phyloP scores from a whole-genome alignment of 2,329 filamentous ascomycete species.

The Escovopsis sp. region DNA sequence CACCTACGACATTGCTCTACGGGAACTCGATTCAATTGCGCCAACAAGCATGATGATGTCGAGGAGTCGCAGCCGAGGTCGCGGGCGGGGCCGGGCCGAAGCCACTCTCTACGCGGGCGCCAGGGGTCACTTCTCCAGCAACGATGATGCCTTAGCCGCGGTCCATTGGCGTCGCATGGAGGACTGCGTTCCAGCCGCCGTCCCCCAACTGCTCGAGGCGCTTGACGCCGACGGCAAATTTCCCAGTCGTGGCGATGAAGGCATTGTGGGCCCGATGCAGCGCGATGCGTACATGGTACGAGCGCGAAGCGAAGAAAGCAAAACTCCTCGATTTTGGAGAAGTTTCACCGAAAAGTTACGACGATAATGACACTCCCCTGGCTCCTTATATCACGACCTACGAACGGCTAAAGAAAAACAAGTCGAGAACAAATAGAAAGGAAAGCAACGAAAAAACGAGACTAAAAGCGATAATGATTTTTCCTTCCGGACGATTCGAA shows the following conservation, averaged over 20 bases:
- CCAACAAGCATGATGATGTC: slow-evolving; percentile 10
- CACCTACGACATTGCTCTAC: slow-evolving; percentile 51
- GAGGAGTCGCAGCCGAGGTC: slow-evolving; percentile 26
- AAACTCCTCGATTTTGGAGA: slow-evolving; percentile 32
- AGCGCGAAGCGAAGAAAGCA: slow-evolving; percentile 29
- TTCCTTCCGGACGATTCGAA: not conserved
- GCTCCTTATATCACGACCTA: not conserved
- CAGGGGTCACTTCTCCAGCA: slow-evolving; percentile 14
- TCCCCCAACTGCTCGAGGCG: slow-evolving; percentile 54
- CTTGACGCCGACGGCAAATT: slow-evolving; percentile 70
- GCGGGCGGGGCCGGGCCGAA: slow-evolving; percentile 22
- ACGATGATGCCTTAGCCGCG: slow-evolving; percentile 26
- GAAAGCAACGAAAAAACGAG: not conserved
- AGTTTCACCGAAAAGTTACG: slow-evolving; percentile 32
- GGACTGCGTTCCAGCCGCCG: slow-evolving; percentile 44
- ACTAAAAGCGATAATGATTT: slow-evolving; percentile 5
- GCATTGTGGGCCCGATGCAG: slow-evolving; percentile 88
- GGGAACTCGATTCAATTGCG: slow-evolving; percentile 16
- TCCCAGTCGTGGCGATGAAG: slow-evolving; percentile 72
- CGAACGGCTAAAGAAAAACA: not conserved
- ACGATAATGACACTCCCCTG: not conserved
- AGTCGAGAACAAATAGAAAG: not conserved
- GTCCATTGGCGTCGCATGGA: slow-evolving; percentile 32
- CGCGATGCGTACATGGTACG: slow-evolving; percentile 40
- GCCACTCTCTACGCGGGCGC: slow-evolving; percentile 26